Evolutionary conservation across 1,284 basidiomycete species (phyloP), one percentile per base, ranked within the genome.

Genomic region (Mycosarcoma maydis): DNA sequence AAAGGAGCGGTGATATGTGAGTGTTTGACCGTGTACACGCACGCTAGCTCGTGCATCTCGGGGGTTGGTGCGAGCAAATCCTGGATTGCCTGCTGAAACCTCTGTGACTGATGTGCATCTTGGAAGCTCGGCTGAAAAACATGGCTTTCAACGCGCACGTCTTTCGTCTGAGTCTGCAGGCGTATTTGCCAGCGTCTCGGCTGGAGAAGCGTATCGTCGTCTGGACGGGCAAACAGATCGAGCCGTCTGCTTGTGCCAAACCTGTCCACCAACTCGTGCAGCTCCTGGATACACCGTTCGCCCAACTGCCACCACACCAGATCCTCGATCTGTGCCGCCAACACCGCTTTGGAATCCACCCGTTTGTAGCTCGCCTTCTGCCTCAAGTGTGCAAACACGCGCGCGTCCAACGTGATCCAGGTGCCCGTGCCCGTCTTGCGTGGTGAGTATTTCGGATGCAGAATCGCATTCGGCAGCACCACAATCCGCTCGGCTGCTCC

Each of bases 221-320:
- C n/a, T n/a, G n/a, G n/a, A n/a, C n/a, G 13, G 13, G 6, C 26
- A 33, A 62, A 29, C 20, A 62, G 19, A 40, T 62, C 48, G 11
- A 54, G 5, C 29, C 30, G 11, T 13, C 34, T 51, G 20, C 47
- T 36, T 2, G n/a, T 38, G 1, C 10, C 26, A 40, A 59, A 59
- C 34, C 36, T 20, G 6, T 40, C 24, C 3, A 4, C 0, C 11
- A 61, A 30, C 24, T 53, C 10, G 30, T 56, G 20, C 2, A 32
- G 5, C 34, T 70, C 67, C 30, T 64, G 56, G 6, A 36, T 3
- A 17, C 45, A 53, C 29, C 67, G 16, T 29, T 70, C 51, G 1
- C 47, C 52, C 45, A 70, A 42, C 56, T 64, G 67, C 14, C 9
- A 10, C 29, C 23, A 24, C 0, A 64, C 23, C 32, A 70, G 33